A percentile compares a stretch with the other conserved stretches of the same genome.
phyloP scores from a whole-genome alignment of 768 basidiomycete genomes.

The Lenzites betulinus region DNA sequence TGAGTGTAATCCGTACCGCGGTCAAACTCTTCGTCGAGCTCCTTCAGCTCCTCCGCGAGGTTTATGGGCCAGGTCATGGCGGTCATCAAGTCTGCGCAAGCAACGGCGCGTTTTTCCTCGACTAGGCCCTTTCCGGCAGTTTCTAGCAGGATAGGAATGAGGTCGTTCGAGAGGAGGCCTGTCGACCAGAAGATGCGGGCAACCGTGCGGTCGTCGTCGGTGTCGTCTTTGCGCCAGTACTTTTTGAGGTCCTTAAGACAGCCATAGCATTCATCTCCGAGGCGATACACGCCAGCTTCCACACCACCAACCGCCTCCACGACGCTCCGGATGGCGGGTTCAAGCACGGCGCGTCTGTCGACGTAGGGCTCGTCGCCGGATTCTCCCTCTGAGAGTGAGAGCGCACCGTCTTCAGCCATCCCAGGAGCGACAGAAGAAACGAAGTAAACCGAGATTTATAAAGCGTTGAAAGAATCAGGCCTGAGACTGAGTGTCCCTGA shows the following conservation, averaged over 20 bases:
- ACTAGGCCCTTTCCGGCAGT: conserved; percentile 78
- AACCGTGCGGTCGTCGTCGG: conserved; percentile 94
- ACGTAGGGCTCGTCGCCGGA: conserved; percentile 33
- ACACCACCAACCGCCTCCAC: conserved; percentile 81
- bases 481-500: too few species aligned
- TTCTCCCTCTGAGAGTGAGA: conserved; percentile 32
- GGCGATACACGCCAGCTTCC: conserved; percentile 65
- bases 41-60: conserved; percentile 90
- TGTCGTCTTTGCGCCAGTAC: conserved; percentile 95
- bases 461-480: too few species aligned
- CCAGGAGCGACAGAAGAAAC: background rate
- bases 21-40: conserved; percentile 82
- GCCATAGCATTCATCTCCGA: conserved; percentile 80
- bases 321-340: conserved; percentile 70
- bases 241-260: conserved; percentile 95
- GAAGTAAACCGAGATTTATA: too few species aligned
- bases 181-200: conserved; percentile 91
- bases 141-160: conserved; percentile 80
- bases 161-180: conserved; percentile 83
- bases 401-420: conserved; percentile 32
- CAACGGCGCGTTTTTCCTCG: conserved; percentile 82
- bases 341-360: conserved; percentile 56
- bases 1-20: conserved; percentile 88
- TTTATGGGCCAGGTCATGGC: conserved; percentile 99
- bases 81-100: conserved; percentile 86